Conservation (phyloP, 1,284 basidiomycete species). For the Tremellales sp. region DNA sequence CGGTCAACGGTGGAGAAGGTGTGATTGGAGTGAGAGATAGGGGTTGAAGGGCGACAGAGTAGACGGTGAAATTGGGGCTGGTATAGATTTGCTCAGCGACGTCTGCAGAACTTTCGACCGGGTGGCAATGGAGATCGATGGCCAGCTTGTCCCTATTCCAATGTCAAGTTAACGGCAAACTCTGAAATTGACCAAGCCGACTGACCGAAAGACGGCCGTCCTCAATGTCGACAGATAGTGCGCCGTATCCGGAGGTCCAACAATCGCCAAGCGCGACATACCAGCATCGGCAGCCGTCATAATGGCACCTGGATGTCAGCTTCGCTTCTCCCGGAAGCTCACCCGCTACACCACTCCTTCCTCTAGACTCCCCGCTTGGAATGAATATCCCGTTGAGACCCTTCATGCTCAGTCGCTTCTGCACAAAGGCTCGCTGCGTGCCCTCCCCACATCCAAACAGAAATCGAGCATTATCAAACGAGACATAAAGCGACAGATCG, state of each 20-base stretch:
- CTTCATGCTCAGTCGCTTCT: constrained; percentile 62
- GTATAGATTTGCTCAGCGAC: constrained; percentile 22
- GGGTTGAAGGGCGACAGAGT: constrained; percentile 23
- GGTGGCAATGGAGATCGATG: constrained; percentile 12
- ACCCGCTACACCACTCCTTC: constrained; percentile 66
- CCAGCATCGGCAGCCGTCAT: constrained; percentile 78
- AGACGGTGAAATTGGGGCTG: constrained; percentile 26
- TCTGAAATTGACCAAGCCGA: constrained; percentile 15
- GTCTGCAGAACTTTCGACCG: constrained; percentile 2
- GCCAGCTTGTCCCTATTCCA: constrained; percentile 11
- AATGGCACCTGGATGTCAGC: constrained; percentile 58
- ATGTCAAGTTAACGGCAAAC: no score
- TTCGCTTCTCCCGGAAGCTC: constrained; percentile 17
- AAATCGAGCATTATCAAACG: constrained; percentile 73
- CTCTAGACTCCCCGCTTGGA: constrained; percentile 60
- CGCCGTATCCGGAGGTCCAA: constrained; percentile 67
- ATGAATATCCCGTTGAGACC: constrained; percentile 69
- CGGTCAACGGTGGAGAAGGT: no score
- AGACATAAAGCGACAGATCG: constrained; percentile 67
- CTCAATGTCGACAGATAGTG: constrained; percentile 66
- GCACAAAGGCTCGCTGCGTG: constrained; percentile 66
- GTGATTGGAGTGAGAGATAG: neutral
- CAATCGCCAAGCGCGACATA: constrained; percentile 57
- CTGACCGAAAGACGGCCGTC: constrained; percentile 29
- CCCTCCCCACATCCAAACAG: constrained; percentile 84